Evolutionary conservation across 2,329 filamentous ascomycete genomes (phyloP).

Genomic region (Stagonosporopsis rhizophila): DNA sequence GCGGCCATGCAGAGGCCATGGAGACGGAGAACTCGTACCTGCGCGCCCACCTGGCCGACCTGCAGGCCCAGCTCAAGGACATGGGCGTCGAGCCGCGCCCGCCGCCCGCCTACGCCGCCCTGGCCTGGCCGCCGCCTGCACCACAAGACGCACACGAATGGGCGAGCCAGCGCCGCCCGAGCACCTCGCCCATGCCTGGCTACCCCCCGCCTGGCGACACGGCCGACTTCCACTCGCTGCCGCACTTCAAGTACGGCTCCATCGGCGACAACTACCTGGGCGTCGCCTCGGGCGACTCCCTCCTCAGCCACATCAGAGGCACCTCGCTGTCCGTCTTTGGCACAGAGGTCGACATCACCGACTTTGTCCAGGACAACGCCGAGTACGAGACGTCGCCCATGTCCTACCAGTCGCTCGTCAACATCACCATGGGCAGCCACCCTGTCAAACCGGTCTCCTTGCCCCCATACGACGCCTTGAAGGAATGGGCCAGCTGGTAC

Average conservation of each 20-base stretch:
- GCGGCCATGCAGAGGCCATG: constrained; percentile 79
- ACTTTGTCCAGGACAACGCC: constrained; percentile 71
- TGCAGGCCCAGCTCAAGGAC: constrained; percentile 70
- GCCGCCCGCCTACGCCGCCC: constrained; percentile 48
- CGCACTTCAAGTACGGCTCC: constrained; percentile 56
- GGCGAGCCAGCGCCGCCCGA: constrained; percentile 30
- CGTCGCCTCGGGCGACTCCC: constrained; percentile 67
- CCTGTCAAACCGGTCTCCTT: constrained; percentile 64
- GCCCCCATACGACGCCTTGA: constrained; percentile 68
- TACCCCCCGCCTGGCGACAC: constrained; percentile 34
- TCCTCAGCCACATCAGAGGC: constrained; percentile 76
- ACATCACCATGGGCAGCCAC: constrained; percentile 65
- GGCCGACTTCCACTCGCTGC: constrained; percentile 43
- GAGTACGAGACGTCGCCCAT: constrained; percentile 65
- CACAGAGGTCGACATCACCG: constrained; percentile 78
- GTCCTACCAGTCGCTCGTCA: constrained; percentile 74
- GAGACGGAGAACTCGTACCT: constrained; percentile 76
- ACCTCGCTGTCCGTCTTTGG: constrained; percentile 80
- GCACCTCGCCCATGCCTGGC: constrained; percentile 35
- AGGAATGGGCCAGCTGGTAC: constrained; percentile 76
- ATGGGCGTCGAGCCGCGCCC: constrained; percentile 68
- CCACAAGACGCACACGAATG: constrained; percentile 33
- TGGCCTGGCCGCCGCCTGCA: constrained; percentile 25
- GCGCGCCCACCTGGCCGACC: constrained; percentile 67
- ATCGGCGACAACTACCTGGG: constrained; percentile 71